Evolutionary conservation across 805 yeast species (phyloP).

Genomic region (Candida dendrica): DNA sequence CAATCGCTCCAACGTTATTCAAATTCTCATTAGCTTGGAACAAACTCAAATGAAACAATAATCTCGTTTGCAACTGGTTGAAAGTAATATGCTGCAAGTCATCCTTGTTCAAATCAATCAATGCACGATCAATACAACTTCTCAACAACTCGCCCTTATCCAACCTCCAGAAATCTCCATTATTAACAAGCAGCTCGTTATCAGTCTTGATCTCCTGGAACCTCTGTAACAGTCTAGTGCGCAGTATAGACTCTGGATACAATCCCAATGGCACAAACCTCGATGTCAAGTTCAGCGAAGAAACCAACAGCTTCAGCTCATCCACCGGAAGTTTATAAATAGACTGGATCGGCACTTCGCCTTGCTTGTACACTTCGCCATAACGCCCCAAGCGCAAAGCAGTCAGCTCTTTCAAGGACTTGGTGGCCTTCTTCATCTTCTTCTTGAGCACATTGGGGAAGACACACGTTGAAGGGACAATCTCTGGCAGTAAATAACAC

Average conservation of each 20-base stretch:
- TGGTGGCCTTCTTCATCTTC: conserved; percentile 23
- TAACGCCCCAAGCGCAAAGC: conserved; percentile 10
- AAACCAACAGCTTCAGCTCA: conserved; percentile 30
- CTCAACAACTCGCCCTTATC: conserved; percentile 42
- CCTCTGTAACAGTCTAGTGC: conserved; percentile 28
- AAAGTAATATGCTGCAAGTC: conserved; percentile 26
- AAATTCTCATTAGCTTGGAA: conserved; percentile 26
- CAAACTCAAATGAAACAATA: conserved; percentile 34
- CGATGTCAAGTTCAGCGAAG: conserved; percentile 30
- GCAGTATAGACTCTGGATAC: conserved; percentile 31
- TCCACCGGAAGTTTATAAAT: conserved; percentile 38
- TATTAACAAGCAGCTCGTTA: conserved; percentile 34
- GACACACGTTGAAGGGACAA: conserved; percentile 53
- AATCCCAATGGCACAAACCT: conserved; percentile 32
- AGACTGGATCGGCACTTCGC: conserved; percentile 30
- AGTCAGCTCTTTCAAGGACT: conserved; percentile 10
- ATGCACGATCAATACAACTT: conserved; percentile 50
- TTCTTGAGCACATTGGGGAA: conserved; percentile 34
- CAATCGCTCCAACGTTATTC: conserved; percentile 26
- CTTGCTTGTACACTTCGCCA: conserved; percentile 8
- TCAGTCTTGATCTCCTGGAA: conserved; percentile 44
- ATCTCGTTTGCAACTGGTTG: conserved; percentile 27
- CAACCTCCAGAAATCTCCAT: conserved; percentile 38
- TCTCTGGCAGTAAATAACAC: conserved; percentile 45
- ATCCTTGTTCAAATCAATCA: conserved; percentile 31